Base-by-base conservation (phyloP, 2,329 filamentous ascomycete genomes). In the Hymenoscyphus albidus region DNA sequence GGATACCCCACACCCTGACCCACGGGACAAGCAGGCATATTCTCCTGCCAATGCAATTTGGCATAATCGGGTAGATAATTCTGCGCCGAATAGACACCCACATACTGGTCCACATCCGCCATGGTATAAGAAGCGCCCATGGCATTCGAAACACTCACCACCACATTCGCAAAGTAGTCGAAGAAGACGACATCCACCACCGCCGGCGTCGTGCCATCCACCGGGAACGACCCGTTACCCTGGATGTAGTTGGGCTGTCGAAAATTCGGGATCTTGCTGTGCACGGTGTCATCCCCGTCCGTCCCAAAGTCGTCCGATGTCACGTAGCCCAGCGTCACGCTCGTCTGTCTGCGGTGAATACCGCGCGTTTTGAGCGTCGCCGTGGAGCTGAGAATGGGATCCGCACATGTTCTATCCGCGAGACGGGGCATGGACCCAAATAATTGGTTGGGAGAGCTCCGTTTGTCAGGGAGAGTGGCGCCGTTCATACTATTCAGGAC, bases 201-300 rank as follows among this genome's bases (percentile, higher is more conserved):
- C 59, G 88, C 85, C 0, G 92, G 91, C 22, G 65, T 65, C 22
- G 83, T 80, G 4, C 75, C 75, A 22, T 77, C 71, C 0, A 74
- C 67, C 1, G 87, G 82, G 71, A 95, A 90, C 0, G 77, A 81
- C 69, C 88, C 83, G 67, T 85, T 80, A 0, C 90, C 81, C 74
- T 93, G 88, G 63, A 97, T 85, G 75, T 88, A 92, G 77, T 97
- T 97, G 5, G 94, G 93, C 9, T 93, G 85, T 1, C 79, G 76
- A 77, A 93, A 94, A 73, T 90, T 92, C 44, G 83, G 81, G 70
- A 97, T 87, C 1, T 83, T 80, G 31, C 85, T 81, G 76, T 97
- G 94, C 1, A 95, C 77, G 0, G 93, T 96, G 74, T 98, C 94
- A 74, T 98, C 94, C 44, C 94, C 94, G 70, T 96, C 91, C 2